Conservation (phyloP, 805 yeast species). For the Metschnikowia lunata region DNA sequence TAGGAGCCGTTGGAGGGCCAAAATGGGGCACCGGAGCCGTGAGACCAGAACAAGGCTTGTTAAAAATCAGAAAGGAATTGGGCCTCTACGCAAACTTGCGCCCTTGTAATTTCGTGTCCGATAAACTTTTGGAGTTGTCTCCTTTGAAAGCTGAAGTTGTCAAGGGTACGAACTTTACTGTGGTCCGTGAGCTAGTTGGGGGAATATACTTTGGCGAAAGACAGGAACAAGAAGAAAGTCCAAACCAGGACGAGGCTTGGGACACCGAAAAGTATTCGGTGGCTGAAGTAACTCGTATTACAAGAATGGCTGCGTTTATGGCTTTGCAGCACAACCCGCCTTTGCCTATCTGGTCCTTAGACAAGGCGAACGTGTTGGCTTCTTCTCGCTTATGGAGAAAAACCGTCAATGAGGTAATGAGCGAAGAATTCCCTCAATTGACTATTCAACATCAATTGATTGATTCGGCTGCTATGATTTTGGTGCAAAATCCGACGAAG, state of each 20-base stretch:
- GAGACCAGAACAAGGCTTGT: conserved; percentile 95
- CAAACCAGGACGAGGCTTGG: conserved; percentile 66
- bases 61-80: conserved; percentile 90
- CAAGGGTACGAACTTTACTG: conserved; percentile 85
- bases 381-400: conserved; percentile 95
- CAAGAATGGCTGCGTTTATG: conserved; percentile 97
- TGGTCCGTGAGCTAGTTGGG: conserved; percentile 95
- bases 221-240: conserved; percentile 79
- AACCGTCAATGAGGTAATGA: conserved; percentile 80
- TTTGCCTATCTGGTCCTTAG: conserved; percentile 90
- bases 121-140: conserved; percentile 74
- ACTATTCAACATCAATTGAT: conserved; percentile 89
- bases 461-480: conserved; percentile 98
- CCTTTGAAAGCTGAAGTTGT: conserved; percentile 85
- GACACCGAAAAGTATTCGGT: conserved; percentile 93
- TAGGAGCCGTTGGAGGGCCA: conserved; percentile 99
- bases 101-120: conserved; percentile 92
- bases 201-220: conserved; percentile 98
- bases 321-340: conserved; percentile 94
- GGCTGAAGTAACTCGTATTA: conserved; percentile 89
- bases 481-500: conserved; percentile 85
- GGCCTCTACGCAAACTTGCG: conserved; percentile 93
- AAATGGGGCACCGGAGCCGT: conserved; percentile 98
- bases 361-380: conserved; percentile 96
- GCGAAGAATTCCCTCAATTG: conserved; percentile 86